Percentiles rank a stretch among this genome's conserved stretches.
These are phyloP conservation scores for Leccinum aurantiacum DNA, from an alignment of 768 basidiomycete genomes.

Conservation along the genomic window DNA sequence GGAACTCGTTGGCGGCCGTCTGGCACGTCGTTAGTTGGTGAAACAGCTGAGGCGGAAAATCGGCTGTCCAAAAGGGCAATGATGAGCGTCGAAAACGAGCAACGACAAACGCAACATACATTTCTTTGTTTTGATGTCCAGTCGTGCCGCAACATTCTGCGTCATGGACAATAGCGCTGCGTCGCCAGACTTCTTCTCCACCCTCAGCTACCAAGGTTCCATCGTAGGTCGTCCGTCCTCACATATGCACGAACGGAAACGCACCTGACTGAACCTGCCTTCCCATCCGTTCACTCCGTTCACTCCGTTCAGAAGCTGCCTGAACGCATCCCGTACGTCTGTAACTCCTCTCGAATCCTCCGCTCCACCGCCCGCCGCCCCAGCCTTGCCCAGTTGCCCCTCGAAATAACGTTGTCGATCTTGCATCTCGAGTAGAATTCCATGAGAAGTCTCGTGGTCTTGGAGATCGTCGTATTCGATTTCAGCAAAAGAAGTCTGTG, in stretches of 20 bases:
- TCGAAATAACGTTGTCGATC: constrained; percentile 84
- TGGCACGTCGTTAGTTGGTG: constrained; percentile 87
- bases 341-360: constrained; percentile 31
- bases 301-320: constrained; percentile 47
- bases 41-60: constrained; percentile 77
- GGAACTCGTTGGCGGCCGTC: constrained; percentile 91
- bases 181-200: constrained; percentile 68
- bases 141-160: constrained; percentile 68
- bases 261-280: constrained; percentile 53
- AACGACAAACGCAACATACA: constrained; percentile 41
- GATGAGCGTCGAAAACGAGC: neutral
- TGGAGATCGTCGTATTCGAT: constrained; percentile 87
- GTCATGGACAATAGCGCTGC: constrained; percentile 74
- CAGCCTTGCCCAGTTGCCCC: constrained; percentile 46
- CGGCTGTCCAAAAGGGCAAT: constrained; percentile 45
- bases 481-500: constrained; percentile 44
- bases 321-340: constrained; percentile 49
- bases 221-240: neutral
- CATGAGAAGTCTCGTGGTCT: constrained; percentile 59
- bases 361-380: constrained; percentile 2
- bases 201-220: constrained; percentile 48
- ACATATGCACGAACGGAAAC: constrained; percentile 5
- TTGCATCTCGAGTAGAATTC: constrained; percentile 85
- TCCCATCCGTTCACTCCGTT: constrained; percentile 57
- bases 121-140: constrained; percentile 65